Evolutionary conservation across 2,329 filamentous ascomycete species (phyloP).

Genomic region (Neonectria hederae): DNA sequence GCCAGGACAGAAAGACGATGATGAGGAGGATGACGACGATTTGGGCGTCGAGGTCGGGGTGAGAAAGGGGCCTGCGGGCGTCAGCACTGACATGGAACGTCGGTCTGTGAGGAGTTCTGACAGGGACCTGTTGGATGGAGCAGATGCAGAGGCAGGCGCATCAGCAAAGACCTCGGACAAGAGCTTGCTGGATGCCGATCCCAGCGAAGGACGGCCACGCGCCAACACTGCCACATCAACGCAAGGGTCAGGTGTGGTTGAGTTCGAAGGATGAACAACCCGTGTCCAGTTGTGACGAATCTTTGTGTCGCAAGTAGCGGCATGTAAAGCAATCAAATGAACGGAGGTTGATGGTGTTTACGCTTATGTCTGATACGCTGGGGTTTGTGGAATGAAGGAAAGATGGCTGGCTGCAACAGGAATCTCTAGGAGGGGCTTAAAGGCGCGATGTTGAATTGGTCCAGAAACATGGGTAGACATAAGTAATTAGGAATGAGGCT

Average conservation of each 20-base stretch:
- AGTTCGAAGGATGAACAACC: constrained; percentile 52
- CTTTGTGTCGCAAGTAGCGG: constrained; percentile 9
- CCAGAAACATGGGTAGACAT: constrained; percentile 15
- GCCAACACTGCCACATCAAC: constrained; percentile 43
- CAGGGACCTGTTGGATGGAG: constrained; percentile 76
- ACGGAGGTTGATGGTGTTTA: constrained; percentile 23
- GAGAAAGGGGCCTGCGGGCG: constrained; percentile 45
- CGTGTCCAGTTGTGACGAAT: background rate
- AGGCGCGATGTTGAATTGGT: constrained; percentile 23
- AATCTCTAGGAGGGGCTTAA: constrained; percentile 19
- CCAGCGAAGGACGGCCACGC: constrained; percentile 39
- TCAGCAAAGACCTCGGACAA: constrained; percentile 45
- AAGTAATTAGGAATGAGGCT: constrained; percentile 16
- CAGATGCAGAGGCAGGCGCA: constrained; percentile 74
- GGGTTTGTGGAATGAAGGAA: constrained; percentile 16
- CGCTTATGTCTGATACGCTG: constrained; percentile 24
- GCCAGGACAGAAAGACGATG: constrained; percentile 72
- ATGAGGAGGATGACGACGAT: constrained; percentile 73
- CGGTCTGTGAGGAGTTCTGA: constrained; percentile 73
- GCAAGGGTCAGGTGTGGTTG: constrained; percentile 50
- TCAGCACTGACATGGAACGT: constrained; percentile 66
- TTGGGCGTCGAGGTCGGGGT: constrained; percentile 55
- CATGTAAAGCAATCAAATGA: constrained; percentile 30
- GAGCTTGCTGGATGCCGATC: constrained; percentile 48
- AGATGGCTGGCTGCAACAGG: constrained; percentile 18